These are phyloP conservation scores for Verticillium nubilum DNA, from an alignment of 2,329 filamentous ascomycete genomes.

Conservation along the genomic window DNA sequence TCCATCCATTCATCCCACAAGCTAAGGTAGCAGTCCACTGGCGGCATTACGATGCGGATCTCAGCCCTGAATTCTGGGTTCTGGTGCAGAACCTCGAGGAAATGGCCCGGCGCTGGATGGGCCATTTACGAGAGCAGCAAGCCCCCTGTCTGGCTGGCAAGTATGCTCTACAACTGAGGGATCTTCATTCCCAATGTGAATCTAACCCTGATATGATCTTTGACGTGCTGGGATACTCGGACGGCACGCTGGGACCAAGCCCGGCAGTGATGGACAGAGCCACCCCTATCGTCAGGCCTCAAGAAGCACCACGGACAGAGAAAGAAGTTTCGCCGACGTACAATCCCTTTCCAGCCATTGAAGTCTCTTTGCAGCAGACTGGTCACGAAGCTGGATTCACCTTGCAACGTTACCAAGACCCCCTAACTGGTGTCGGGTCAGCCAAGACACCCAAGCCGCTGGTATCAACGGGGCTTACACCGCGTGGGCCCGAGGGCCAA, in stretches of 20 bases:
- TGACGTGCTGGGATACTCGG: constrained; percentile 13
- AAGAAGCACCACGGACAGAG: background rate
- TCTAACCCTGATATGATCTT: constrained; percentile 7
- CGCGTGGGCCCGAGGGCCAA: constrained; percentile 5
- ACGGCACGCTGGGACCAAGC: background rate
- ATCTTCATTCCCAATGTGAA: constrained; percentile 9
- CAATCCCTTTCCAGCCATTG: background rate
- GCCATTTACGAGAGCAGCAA: constrained; percentile 4
- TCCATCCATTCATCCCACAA: background rate
- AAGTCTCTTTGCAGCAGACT: background rate
- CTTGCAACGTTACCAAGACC: too few species aligned
- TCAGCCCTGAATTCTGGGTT: constrained; percentile 19
- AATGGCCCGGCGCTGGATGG: constrained; percentile 22
- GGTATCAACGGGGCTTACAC: background rate
- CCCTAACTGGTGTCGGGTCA: background rate
- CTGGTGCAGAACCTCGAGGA: constrained; percentile 22
- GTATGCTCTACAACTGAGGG: constrained; percentile 13
- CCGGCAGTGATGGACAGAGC: background rate
- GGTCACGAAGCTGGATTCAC: background rate
- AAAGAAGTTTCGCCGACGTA: background rate
- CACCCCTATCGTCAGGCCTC: background rate
- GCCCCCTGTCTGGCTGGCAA: constrained; percentile 13
- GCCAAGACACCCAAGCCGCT: background rate
- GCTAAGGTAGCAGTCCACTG: constrained; percentile 18
- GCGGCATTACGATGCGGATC: constrained; percentile 16